Base-by-base conservation (phyloP, 371 early-diverging fungal species). In the Apophysomyces variabilis region DNA sequence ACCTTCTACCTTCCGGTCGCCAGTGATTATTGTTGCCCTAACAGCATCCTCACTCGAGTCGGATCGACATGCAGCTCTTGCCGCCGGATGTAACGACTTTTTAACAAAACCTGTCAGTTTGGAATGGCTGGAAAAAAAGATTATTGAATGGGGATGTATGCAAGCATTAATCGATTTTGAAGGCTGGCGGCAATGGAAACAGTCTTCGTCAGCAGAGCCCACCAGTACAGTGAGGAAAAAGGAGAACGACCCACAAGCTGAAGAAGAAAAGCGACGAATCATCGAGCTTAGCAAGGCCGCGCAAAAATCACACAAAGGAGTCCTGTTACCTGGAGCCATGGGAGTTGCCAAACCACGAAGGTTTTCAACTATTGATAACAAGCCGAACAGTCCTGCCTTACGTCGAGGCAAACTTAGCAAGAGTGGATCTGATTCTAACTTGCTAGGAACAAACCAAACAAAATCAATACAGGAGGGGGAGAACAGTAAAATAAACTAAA, bases 61-160 rank as follows among this genome's bases (percentile, higher is more conserved):
- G 16, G 95, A 95, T 71, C 83, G 94, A 41, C 85, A 87, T 26
- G 89, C 87, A 26, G 96, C 96, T 2, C 74, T 95, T 18, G 84
- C 89, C 32, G 96, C 94, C 1, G 96, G 96, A 0, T 95, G 96
- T 65, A 94, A 95, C 71, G 96, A 95, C 75, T 94, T 92, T 68
- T 69, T 95, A 65, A 93, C 91, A 14, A 94, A 95, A 67, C 96
- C 96, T 0, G 90, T 94, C 13, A 90, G 89, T 64, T 73, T 93
- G 16, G 84, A 86, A 38, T 95, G 95, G 95, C 73, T 95, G 7
- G 91, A 90, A 67, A 85, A 89, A 66, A 94, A 94, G 79, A 92
- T 94, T 60, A 85, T 90, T 58, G 95, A 95, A 71, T 95, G 95
- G 95, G 95, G 94, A 6, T 90, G 92, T 61, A 95, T 95, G 92